Evolutionary conservation across 75 land plant species (phyloP), one percentile per base, ranked within the genome.

Genomic region (Isoetes taiwanensis): DNA sequence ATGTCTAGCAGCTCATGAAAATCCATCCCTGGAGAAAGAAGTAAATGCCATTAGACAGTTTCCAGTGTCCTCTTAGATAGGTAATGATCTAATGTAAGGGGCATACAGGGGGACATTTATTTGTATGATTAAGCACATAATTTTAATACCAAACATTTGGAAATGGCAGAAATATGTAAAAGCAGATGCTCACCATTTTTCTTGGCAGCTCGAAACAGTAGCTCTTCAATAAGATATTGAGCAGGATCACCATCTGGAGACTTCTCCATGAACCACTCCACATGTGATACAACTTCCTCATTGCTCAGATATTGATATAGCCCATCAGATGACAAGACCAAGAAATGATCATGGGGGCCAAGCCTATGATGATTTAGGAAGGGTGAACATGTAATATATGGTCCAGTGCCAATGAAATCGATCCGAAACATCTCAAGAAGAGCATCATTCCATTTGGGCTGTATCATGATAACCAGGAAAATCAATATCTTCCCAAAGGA

Each of bases 221-320:
- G 70, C 81, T 84, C 90, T 62, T 94, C 99, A 53, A 94, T 94
- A 4, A 94, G 80, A 61, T 85, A 84, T 61, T 94, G 99, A 0
- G 99, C 99, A 32, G 99, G 99, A 67, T 94, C 99, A 62, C 99
- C 99, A 41, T 94, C 99, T 2, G 99, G 99, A 26, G 40, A 78
- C 55, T 65, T 63, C 25, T 67, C 58, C 71, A 88, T 75, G 78
- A 88, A 94, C 63, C 76, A 76, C 54, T 94, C 99, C 30, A 94
- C 96, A 62, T 82, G 80, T 32, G 95, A 68, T 34, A 94, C 86
- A 8, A 93, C 99, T 43, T 87, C 96, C 61, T 94, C 86, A 40
- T 94, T 94, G 46, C 83, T 94, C 43, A 94, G 80, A 62, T 94
- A 94, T 32, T 94, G 99, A 57, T 94, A 94, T 21, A 94, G 75